Evolutionary conservation across 2,329 filamentous ascomycete genomes (phyloP), one percentile per base, ranked within the genome.

Genomic region (Cordyceps sp.): DNA sequence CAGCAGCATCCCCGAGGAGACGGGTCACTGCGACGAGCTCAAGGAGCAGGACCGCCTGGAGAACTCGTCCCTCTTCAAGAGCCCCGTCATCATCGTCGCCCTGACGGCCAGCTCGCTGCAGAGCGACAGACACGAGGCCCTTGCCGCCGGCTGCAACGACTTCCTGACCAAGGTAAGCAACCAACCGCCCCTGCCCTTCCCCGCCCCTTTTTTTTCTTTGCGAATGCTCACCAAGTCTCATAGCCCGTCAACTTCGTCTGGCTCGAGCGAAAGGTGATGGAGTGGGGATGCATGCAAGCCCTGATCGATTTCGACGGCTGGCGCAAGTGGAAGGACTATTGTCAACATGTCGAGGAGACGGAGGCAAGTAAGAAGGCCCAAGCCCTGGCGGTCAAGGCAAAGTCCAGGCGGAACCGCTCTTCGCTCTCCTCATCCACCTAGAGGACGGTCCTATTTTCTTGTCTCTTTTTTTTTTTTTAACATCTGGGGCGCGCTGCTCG

Each of bases 261-360:
- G 86, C 71, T 98, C 18, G 84, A 94, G 53, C 75, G 88, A 36
- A 98, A 98, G 55, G 86, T 96, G 44, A 94, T 92, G 59, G 90
- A 98, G 64, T 98, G 90, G 90, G 90, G 90, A 35, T 96, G 90
- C 61, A 98, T 98, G 90, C 90, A 96, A 61, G 90, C 90, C 9
- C 68, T 98, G 17, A 96, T 98, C 47, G 90, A 98, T 59, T 96
- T 90, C 51, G 88, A 96, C 52, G 90, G 90, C 38, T 98, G 90
- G 90, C 73, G 86, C 34, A 84, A 84, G 54, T 98, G 90, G 90
- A 93, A 93, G 53, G 82, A 90, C 46, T 88, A 82, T 48, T 62
- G 61, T 8, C 59, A 64, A 35, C 59, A 62, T 37, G 51, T 51
- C 5, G 57, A 61, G 17, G 54, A 58, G 33, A 49, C 55, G 15